Base-by-base conservation (phyloP, 768 basidiomycete genomes). In the Saitozyma sp. region DNA sequence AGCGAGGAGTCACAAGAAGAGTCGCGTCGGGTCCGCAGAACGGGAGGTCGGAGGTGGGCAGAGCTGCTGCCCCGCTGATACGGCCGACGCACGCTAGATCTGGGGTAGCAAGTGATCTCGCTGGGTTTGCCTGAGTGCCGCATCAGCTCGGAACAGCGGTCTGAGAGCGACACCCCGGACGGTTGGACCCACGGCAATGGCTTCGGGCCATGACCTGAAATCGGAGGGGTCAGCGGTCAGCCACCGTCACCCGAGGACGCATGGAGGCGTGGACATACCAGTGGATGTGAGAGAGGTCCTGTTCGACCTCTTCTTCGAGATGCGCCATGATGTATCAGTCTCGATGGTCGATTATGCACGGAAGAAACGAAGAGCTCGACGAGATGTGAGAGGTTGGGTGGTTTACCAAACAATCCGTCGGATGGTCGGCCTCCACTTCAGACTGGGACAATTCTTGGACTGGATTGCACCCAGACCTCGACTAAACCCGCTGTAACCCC, bases 191-290 rank as follows among this genome's bases (percentile, higher is more conserved):
- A 71, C 72, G 16, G 72, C 72, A 29, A 74, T 65, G n/a, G 69
- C 69, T 64, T 74, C 72, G 9, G 72, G 72, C 67, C 67, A 74
- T 69, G 69, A 71, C 72, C 72, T 74, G 41, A 37, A 6, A 41
- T 67, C 29, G 29, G 5, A 29, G 29, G 29, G 54, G 67, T 65
- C 64, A 66, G 8, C 17, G 46, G 9, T 42, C 10, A 3, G 1
- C 8, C 37, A 3, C 14, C 14, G 4, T 6, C 40, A 46, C 5
- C n/a, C 46, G 49, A 52, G 20, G 8, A 20, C 29, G 29, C 29
- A 29, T 29, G 29, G 29, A 29, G 29, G 29, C 29, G 29, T 4
- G 4, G 61, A 54, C 71, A 61, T 45, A 74, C 72, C 72, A 74
- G 62, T 74, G 72, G 39, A 71, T 74, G 59, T 74, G 72, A 6